Conservation (phyloP, 805 yeast genomes). For the Candida ovalis region DNA sequence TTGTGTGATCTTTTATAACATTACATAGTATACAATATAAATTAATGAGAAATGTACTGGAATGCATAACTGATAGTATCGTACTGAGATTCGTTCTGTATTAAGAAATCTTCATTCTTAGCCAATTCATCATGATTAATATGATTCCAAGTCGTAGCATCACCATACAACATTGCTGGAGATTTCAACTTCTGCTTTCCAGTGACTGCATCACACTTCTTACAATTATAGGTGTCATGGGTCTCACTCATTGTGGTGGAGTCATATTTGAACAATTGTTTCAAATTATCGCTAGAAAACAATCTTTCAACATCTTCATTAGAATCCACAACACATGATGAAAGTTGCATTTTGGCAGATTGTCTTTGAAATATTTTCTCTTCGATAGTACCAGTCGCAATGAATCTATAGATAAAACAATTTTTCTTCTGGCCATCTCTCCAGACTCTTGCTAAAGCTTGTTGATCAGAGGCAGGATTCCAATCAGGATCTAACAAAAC, state of each 20-base stretch:
- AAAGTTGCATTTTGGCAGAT: constrained; percentile 85
- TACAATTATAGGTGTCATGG: constrained; percentile 87
- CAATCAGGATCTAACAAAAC: constrained; percentile 89
- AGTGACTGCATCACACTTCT: constrained; percentile 54
- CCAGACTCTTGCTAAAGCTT: constrained; percentile 97
- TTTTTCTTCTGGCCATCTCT: constrained; percentile 98
- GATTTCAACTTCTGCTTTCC: constrained; percentile 64
- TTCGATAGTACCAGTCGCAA: constrained; percentile 92
- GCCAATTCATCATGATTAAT: constrained; percentile 58
- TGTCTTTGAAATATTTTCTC: constrained; percentile 96
- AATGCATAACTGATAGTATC: constrained; percentile 81
- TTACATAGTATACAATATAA: not conserved
- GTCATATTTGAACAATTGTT: constrained; percentile 69
- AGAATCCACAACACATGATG: constrained; percentile 96
- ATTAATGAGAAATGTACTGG: constrained; percentile 83
- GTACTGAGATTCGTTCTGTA: constrained; percentile 67
- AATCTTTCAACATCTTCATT: constrained; percentile 91
- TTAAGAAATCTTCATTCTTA: constrained; percentile 69
- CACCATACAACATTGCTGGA: constrained; percentile 92
- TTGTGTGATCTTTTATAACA: not conserved
- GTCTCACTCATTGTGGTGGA: constrained; percentile 77
- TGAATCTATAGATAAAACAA: constrained; percentile 91
- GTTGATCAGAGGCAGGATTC: constrained; percentile 99
- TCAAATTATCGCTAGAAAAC: constrained; percentile 77
- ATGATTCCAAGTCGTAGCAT: constrained; percentile 97